Conservation (phyloP, 2,329 filamentous ascomycete species). For the Paraphoma sp. region DNA sequence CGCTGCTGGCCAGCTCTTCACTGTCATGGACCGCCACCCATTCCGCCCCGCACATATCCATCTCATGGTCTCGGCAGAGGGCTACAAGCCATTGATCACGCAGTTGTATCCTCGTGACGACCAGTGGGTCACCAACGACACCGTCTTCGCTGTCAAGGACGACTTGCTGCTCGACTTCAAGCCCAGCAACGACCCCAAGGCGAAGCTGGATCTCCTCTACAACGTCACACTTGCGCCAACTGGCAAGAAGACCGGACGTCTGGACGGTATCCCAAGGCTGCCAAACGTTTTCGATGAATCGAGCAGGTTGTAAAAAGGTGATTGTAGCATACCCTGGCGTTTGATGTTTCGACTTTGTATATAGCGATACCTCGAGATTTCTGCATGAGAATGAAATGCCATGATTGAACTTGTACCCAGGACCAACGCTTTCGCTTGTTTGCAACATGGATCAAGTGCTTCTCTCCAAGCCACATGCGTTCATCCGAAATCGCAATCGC, state of each 20-base stretch:
- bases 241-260: conserved; percentile 36
- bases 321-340: conserved; percentile 12
- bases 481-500: background rate
- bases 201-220: conserved; percentile 66
- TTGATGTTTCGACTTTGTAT: conserved; percentile 13
- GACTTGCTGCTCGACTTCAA: conserved; percentile 65
- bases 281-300: conserved; percentile 35
- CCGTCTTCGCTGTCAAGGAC: conserved; percentile 68
- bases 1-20: conserved; percentile 61
- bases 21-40: conserved; percentile 63
- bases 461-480: background rate
- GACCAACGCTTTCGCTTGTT: background rate
- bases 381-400: background rate
- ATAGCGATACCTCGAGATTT: conserved; percentile 12
- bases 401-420: background rate
- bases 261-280: conserved; percentile 41
- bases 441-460: background rate
- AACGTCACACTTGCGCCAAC: conserved; percentile 63
- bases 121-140: conserved; percentile 64
- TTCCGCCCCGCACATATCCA: conserved; percentile 69
- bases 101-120: conserved; percentile 67
- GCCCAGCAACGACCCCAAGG: conserved; percentile 60
- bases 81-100: conserved; percentile 64
- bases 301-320: conserved; percentile 27
- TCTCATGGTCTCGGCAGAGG: conserved; percentile 61